Conservation (phyloP, 495 filamentous ascomycete species). For the Cercophora newfieldiana region DNA sequence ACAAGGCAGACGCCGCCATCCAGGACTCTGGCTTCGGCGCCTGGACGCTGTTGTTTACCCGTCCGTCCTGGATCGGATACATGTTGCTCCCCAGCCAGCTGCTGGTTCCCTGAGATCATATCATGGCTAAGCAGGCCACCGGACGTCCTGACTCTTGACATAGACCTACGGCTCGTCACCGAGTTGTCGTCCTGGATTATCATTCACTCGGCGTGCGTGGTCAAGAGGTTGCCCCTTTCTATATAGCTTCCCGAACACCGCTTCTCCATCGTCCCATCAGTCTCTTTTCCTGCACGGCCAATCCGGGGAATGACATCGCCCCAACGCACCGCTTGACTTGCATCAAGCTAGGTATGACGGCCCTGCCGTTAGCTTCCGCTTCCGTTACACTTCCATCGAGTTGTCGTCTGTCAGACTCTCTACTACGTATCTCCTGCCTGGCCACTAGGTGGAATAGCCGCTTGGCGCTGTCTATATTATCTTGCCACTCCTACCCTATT, state of each 20-base stretch:
- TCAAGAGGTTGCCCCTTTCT: conserved; percentile 29
- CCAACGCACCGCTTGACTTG: conserved; percentile 12
- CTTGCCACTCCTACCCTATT: neutral
- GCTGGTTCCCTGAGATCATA: neutral
- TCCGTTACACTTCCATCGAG: conserved; percentile 7
- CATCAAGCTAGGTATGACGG: conserved; percentile 22
- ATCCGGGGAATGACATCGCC: conserved; percentile 15
- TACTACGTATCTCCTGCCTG: neutral
- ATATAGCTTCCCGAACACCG: conserved; percentile 34
- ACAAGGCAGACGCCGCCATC: conserved; percentile 5
- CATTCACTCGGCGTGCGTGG: neutral
- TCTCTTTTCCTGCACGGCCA: conserved; percentile 14
- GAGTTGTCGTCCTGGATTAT: neutral
- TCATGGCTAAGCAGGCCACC: neutral
- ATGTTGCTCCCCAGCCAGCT: neutral
- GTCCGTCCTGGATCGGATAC: neutral
- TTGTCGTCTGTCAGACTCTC: neutral
- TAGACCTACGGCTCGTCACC: neutral
- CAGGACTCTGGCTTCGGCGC: neutral
- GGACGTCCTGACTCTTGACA: neutral
- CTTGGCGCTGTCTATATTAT: conserved; percentile 15
- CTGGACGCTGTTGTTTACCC: neutral
- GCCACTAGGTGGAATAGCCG: neutral
- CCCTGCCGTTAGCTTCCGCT: conserved; percentile 8
- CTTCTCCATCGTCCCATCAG: conserved; percentile 5